Evolutionary conservation across 2,329 filamentous ascomycete genomes (phyloP), one percentile per base, ranked within the genome.

Genomic region (Simplicillium aogashimaense): DNA sequence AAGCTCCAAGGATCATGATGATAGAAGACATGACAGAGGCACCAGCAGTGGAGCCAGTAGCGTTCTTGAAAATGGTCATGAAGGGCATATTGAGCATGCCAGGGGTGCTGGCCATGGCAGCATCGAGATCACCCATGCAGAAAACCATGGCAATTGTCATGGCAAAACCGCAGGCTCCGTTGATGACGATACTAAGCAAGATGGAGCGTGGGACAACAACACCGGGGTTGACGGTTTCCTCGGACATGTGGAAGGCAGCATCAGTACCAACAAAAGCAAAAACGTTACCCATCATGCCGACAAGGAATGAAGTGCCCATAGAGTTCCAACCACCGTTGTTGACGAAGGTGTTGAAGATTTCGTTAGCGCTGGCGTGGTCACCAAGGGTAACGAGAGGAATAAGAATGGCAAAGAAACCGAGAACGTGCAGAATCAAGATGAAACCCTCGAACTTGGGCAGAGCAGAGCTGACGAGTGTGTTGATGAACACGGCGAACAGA

Each of bases 21-120:
- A 77, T 63, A 7, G 62, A 53, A 0, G 65, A 61, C 66, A 76
- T 73, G 25, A 68, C 63, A 3, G 66, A 66, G 0, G 72, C 66
- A 0, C 66, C 72, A 1, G 63, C 64, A 3, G 63, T 53, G n/a
- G 65, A 69, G 3, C 64, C 56, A 3, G 72, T 70, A 2, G 67
- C 67, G 32, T 74, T 64, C 44, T 64, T 63, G 44, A 78, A 78
- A 16, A 78, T 65, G 39, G 76, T 63, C 51, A 81, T 78, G 46
- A 78, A 77, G 0, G 78, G 74, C 36, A 72, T 51, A 7, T 67
- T 59, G 6, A 72, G 54, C 39, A 77, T 63, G 2, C 20, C 35
- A 10, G 35, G 35, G 11, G 36, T 30, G 64, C 64, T n/a, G 78
- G 30, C 30, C 30, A 32, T n/a, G 30, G 13, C 6, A 7, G 6